Evolutionary conservation across 441 rosid species (phyloP).

Genomic region (Daphne laureola): DNA sequence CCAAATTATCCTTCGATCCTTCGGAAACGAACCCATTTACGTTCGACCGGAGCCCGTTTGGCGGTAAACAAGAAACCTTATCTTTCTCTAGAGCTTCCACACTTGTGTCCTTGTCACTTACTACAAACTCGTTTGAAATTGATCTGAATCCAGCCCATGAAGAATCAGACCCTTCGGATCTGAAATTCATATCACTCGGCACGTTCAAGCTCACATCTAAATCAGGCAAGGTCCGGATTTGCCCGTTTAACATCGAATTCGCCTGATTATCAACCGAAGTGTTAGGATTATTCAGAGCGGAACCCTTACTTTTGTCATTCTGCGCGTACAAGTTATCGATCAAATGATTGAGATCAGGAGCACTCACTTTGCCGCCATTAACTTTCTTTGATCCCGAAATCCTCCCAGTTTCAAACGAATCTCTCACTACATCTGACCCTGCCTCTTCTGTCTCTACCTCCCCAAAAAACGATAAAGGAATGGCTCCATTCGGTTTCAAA

Average conservation of each 20-base stretch:
- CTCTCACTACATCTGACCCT: slow-evolving; percentile 27
- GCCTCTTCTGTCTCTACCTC: slow-evolving; percentile 36
- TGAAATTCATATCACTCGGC: neutral
- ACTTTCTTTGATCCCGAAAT: slow-evolving; percentile 15
- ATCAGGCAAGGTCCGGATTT: too few relatives aligned
- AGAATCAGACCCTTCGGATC: too few relatives aligned
- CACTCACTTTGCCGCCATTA: slow-evolving; percentile 22
- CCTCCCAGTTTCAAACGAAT: slow-evolving; percentile 21
- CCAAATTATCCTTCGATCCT: slow-evolving; percentile 10
- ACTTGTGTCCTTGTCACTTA: too few relatives aligned
- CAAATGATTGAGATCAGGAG: slow-evolving; percentile 27
- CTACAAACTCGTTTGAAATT: too few relatives aligned
- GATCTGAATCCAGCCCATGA: too few relatives aligned
- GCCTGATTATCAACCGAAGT: slow-evolving; percentile 20
- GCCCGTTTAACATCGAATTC: slow-evolving; percentile 12
- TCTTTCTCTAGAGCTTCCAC: too few relatives aligned
- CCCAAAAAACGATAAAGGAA: slow-evolving; percentile 81
- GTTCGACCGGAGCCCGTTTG: slow-evolving; percentile 9
- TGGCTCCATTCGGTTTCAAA: slow-evolving; percentile 44
- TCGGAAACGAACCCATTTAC: slow-evolving; percentile 8
- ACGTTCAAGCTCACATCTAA: slow-evolving; percentile 16
- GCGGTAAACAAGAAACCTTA: neutral
- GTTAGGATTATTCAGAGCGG: slow-evolving; percentile 9
- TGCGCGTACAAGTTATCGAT: slow-evolving; percentile 37
- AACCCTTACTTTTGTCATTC: slow-evolving; percentile 20